A percentile compares a stretch with the other conserved stretches of the same genome.
Evolutionary conservation across 495 filamentous ascomycete genomes (phyloP).

Genomic region (Penicillium pancosmium): DNA sequence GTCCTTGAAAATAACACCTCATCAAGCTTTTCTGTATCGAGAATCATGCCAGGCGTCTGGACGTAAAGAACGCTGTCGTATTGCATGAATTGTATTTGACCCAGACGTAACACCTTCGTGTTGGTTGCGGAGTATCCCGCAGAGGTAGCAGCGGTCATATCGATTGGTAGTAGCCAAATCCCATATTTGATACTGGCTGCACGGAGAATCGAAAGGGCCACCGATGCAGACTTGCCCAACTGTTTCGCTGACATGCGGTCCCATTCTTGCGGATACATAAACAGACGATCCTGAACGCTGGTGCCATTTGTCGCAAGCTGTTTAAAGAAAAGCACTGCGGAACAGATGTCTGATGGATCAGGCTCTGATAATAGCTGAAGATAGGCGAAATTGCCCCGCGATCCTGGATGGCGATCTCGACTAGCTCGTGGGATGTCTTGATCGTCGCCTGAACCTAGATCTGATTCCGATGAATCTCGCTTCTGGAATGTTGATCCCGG

Average conservation of each 20-base stretch:
- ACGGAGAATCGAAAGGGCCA: slow-evolving; percentile 40
- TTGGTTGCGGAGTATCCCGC: slow-evolving; percentile 42
- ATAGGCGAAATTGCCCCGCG: slow-evolving; percentile 45
- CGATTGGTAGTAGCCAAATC: slow-evolving; percentile 52
- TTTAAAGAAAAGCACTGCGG: slow-evolving; percentile 49
- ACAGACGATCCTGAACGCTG: slow-evolving; percentile 47
- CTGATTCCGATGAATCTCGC: slow-evolving; percentile 24
- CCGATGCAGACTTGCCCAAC: slow-evolving; percentile 30
- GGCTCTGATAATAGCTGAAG: slow-evolving; percentile 48
- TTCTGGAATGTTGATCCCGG: slow-evolving; percentile 32
- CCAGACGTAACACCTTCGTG: slow-evolving; percentile 45
- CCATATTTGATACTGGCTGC: slow-evolving; percentile 44
- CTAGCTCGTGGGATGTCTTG: slow-evolving; percentile 14
- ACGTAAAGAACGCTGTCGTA: slow-evolving; percentile 51
- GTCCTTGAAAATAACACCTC: slow-evolving; percentile 40
- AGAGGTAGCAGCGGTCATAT: slow-evolving; percentile 41
- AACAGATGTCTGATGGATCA: slow-evolving; percentile 50
- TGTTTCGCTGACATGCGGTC: slow-evolving; percentile 32
- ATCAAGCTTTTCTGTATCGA: slow-evolving; percentile 44
- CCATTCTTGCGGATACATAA: slow-evolving; percentile 53
- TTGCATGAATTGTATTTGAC: slow-evolving; percentile 52
- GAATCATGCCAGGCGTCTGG: slow-evolving; percentile 42
- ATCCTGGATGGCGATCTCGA: slow-evolving; percentile 6
- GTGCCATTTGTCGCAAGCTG: slow-evolving; percentile 40
- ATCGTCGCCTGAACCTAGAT: slow-evolving; percentile 15